A percentile compares a stretch with the other conserved stretches of the same genome.
phyloP scores from a whole-genome alignment of 2,329 filamentous ascomycete genomes.

The Clarireedia monteithiana region DNA sequence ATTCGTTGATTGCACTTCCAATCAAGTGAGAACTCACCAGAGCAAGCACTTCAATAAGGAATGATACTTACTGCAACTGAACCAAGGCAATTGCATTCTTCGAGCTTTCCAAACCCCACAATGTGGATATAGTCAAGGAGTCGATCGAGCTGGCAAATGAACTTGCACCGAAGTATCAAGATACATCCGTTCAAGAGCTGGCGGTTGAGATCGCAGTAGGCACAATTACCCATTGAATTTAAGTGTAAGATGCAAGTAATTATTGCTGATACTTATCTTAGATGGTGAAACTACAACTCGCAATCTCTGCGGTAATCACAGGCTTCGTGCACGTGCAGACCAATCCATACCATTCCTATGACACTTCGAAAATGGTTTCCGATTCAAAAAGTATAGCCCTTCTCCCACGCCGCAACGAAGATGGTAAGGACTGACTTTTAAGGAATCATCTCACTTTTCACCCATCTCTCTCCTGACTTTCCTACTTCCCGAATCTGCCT shows the following conservation, averaged over 20 bases:
- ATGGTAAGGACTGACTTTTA: neutral
- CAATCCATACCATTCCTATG: constrained; percentile 48
- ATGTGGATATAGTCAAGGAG: constrained; percentile 32
- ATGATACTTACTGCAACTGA: neutral
- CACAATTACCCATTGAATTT: neutral
- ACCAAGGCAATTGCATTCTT: constrained; percentile 41
- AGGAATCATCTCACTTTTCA: constrained; percentile 46
- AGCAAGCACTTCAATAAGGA: neutral
- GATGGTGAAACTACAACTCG: constrained; percentile 48
- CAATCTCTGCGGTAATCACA: constrained; percentile 41
- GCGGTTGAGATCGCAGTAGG: constrained; percentile 48
- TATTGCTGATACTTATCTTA: constrained; percentile 19
- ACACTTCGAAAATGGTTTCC: constrained; percentile 38
- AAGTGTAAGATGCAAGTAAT: neutral
- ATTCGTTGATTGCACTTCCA: constrained; percentile 47
- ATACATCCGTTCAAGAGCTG: constrained; percentile 37
- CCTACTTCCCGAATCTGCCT: constrained; percentile 46
- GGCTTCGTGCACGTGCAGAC: constrained; percentile 52
- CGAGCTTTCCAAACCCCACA: constrained; percentile 37
- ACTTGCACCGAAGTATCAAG: constrained; percentile 25
- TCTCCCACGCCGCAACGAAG: neutral
- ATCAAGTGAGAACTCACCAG: constrained; percentile 35
- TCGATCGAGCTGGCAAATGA: constrained; percentile 31
- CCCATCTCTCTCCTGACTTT: constrained; percentile 36
- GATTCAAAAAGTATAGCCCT: constrained; percentile 41